phyloP scores from a whole-genome alignment of 495 filamentous ascomycete species.

The Tuber magnatum region DNA sequence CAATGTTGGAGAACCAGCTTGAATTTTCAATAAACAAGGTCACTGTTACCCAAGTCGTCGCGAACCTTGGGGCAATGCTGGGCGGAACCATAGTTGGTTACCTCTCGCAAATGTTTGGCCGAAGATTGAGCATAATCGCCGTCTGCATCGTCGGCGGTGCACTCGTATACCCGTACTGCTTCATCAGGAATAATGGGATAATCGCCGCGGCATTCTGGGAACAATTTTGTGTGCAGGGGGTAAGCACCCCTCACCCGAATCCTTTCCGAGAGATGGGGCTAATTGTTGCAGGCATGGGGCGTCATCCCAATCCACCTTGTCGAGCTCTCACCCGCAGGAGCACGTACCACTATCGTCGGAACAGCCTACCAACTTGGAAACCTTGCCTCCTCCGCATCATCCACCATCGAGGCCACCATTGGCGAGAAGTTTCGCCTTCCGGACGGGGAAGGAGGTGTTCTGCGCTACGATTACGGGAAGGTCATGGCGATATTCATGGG shows the following conservation, averaged over 20 bases:
- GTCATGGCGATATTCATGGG: conserved; percentile 93
- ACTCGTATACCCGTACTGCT: conserved; percentile 42
- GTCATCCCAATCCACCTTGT: conserved; percentile 73
- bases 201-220: conserved; percentile 64
- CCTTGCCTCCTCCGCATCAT: conserved; percentile 60
- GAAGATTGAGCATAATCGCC: conserved; percentile 58
- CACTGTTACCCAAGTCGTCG: conserved; percentile 60
- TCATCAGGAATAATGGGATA: conserved; percentile 51
- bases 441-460: conserved; percentile 44
- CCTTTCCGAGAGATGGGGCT: background rate
- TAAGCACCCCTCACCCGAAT: background rate
- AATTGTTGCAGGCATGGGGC: conserved; percentile 54
- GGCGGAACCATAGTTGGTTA: conserved; percentile 65
- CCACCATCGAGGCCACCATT: conserved; percentile 52
- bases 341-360: conserved; percentile 60
- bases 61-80: conserved; percentile 63
- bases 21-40: conserved; percentile 62
- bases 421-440: conserved; percentile 66
- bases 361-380: conserved; percentile 67
- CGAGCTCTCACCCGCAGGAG: conserved; percentile 64
- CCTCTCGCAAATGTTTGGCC: conserved; percentile 62
- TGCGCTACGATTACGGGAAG: conserved; percentile 73
- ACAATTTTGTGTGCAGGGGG: conserved; percentile 74
- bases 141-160: conserved; percentile 52
- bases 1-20: conserved; percentile 72